Conservation (phyloP, 306 rosid species). For the Hippophae rhamnoides region DNA sequence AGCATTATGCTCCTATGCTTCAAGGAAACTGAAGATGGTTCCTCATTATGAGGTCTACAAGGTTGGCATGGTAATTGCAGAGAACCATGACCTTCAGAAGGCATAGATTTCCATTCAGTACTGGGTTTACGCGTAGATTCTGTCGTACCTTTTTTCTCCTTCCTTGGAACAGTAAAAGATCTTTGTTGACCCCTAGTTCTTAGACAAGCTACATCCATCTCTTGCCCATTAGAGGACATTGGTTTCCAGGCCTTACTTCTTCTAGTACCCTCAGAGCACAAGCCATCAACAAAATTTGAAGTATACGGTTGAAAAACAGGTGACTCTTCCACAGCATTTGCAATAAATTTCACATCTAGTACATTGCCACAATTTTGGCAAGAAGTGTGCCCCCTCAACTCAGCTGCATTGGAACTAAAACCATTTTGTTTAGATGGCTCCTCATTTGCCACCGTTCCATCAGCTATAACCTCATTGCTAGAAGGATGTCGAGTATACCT, state of each 20-base stretch:
- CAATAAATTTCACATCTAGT: slow-evolving; percentile 30
- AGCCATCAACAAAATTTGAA: slow-evolving; percentile 27
- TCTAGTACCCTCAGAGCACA: slow-evolving; percentile 20
- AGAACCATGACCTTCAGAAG: slow-evolving; percentile 28
- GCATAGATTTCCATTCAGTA: slow-evolving; percentile 27
- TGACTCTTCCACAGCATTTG: slow-evolving; percentile 25
- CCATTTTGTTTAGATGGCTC: slow-evolving; percentile 22
- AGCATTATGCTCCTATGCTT: slow-evolving; percentile 37
- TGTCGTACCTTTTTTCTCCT: slow-evolving; percentile 18
- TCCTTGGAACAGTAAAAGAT: slow-evolving; percentile 27
- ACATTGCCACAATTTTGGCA: slow-evolving; percentile 59
- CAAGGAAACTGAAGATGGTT: slow-evolving; percentile 27
- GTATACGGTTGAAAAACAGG: slow-evolving; percentile 18
- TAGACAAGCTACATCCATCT: slow-evolving; percentile 29
- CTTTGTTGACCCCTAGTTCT: slow-evolving; percentile 22
- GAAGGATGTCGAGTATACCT: slow-evolving; percentile 30
- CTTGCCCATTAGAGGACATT: slow-evolving; percentile 27
- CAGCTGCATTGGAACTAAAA: slow-evolving; percentile 21
- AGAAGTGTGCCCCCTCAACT: slow-evolving; percentile 41
- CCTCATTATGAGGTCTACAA: slow-evolving; percentile 27
- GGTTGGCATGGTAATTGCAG: slow-evolving; percentile 35
- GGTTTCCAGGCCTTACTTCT: slow-evolving; percentile 27
- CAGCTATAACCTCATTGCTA: slow-evolving; percentile 16
- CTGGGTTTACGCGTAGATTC: slow-evolving; percentile 20
- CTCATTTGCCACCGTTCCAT: slow-evolving; percentile 11